These are phyloP conservation scores for Scedosporium boydii DNA, from an alignment of 2,329 filamentous ascomycete species.

Conservation along the genomic window DNA sequence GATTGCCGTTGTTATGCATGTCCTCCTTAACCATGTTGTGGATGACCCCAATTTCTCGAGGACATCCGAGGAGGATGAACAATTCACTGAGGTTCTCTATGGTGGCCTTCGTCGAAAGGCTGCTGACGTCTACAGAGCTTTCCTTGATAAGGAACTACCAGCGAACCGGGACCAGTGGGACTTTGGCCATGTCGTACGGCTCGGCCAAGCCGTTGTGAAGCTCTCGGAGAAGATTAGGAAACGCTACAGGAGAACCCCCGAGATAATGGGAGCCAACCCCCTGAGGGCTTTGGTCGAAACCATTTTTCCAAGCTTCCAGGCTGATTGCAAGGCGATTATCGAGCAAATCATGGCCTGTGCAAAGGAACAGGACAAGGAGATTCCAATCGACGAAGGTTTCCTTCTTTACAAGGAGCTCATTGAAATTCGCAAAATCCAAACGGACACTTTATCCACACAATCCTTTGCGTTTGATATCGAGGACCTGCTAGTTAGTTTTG, in stretches of 20 bases:
- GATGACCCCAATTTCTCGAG: conserved; percentile 67
- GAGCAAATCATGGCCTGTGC: conserved; percentile 68
- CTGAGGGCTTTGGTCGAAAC: conserved; percentile 68
- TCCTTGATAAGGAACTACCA: conserved; percentile 73
- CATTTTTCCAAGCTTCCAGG: conserved; percentile 81
- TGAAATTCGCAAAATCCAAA: conserved; percentile 73
- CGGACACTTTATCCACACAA: conserved; percentile 59
- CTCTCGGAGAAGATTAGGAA: conserved; percentile 86
- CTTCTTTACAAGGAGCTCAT: conserved; percentile 85
- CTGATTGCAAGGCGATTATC: conserved; percentile 79
- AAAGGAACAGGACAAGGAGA: conserved; percentile 59
- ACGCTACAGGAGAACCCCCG: conserved; percentile 77
- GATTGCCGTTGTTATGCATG: conserved; percentile 67
- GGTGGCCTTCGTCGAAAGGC: conserved; percentile 66
- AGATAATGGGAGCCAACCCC: conserved; percentile 67
- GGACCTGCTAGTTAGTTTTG: conserved; percentile 76
- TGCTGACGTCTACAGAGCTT: conserved; percentile 66
- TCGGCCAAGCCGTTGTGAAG: conserved; percentile 78
- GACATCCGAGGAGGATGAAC: conserved; percentile 57
- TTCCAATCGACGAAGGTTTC: conserved; percentile 87
- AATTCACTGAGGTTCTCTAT: conserved; percentile 64
- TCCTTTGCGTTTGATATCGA: conserved; percentile 86
- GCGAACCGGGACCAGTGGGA: conserved; percentile 77
- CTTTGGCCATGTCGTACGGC: conserved; percentile 79
- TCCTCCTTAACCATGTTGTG: conserved; percentile 76